Base-by-base conservation (phyloP, 805 yeast species). In the Babjeviella inositovora region DNA sequence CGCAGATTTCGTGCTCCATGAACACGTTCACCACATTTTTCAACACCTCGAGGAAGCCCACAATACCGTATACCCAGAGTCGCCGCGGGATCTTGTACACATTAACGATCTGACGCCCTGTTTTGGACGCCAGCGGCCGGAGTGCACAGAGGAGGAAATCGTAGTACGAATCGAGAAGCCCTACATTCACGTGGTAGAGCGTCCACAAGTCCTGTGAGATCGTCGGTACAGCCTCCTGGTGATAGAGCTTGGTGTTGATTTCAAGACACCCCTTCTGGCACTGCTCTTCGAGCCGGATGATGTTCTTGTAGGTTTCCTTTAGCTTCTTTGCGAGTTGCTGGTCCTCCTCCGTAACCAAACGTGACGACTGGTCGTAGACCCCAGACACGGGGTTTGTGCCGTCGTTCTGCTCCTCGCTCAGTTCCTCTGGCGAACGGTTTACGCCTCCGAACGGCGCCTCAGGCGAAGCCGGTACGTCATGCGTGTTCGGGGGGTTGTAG, bases 61-160 rank as follows among this genome's bases (percentile, higher is more conserved):
- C 85, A 8, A 80, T 70, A 13, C 92, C 92, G 42, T 77, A 77
- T 6, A 79, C 85, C 90, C 90, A 79, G 55, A 79, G 57, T 34
- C 90, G 53, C 35, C 87, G 57, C 17, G 80, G 79, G 20, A 79
- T 75, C 42, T 82, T 69, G 42, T 79, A 77, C 19, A 75, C 64
- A 32, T 73, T 75, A 6, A 79, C 79, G 22, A 79, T 67, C 33
- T 76, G 80, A 38, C 69, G 70, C 3, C 90, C 90, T 3, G 84
- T 70, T 39, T 69, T 72, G 16, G 76, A 72, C 4, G 68, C 53
- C 5, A 59, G 44, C 10, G 84, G 82, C 23, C 72, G 64, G 30
- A 75, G 52, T 2, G 85, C 80, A 11, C 77, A 71, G 8, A 74
- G 60, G 19, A 76, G 43, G 34, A 76, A 76, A 33, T 75, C 82